Conservation (phyloP, 345 rosid species). For the Hibiscus syriacus region DNA sequence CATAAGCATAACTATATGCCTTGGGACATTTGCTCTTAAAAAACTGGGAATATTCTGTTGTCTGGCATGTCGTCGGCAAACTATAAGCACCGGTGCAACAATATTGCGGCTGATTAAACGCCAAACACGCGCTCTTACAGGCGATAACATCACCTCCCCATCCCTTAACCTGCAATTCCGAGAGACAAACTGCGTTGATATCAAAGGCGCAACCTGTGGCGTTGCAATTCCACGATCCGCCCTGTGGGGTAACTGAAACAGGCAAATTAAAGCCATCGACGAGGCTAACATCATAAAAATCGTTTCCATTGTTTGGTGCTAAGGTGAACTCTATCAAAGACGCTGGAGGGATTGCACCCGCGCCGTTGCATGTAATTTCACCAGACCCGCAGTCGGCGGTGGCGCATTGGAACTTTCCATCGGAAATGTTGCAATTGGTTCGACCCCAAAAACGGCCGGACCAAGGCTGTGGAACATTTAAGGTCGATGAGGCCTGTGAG, state of each 20-base stretch:
- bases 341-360: background rate
- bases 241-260: conserved; percentile 70
- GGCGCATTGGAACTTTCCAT: conserved; percentile 26
- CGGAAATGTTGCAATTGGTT: conserved; percentile 27
- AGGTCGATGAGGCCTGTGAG: conserved; percentile 16
- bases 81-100: conserved; percentile 38
- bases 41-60: no score
- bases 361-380: background rate
- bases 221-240: conserved; percentile 4
- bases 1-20: no score
- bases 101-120: conserved; percentile 18
- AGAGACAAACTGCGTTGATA: conserved; percentile 35
- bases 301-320: conserved; percentile 11
- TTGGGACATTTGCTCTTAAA: no score
- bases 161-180: conserved; percentile 21
- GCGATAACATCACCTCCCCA: background rate
- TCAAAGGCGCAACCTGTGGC: conserved; percentile 19
- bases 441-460: conserved; percentile 48
- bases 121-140: conserved; percentile 39
- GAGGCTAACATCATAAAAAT: conserved; percentile 30
- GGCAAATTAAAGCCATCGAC: conserved; percentile 27
- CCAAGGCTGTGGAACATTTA: conserved; percentile 23
- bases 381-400: conserved; percentile 35
- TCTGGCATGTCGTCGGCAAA: conserved; percentile 24
- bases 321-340: conserved; percentile 2